These are phyloP conservation scores for Globisporangium splendens DNA, from an alignment of 352 stramenopile species.

Conservation along the genomic window DNA sequence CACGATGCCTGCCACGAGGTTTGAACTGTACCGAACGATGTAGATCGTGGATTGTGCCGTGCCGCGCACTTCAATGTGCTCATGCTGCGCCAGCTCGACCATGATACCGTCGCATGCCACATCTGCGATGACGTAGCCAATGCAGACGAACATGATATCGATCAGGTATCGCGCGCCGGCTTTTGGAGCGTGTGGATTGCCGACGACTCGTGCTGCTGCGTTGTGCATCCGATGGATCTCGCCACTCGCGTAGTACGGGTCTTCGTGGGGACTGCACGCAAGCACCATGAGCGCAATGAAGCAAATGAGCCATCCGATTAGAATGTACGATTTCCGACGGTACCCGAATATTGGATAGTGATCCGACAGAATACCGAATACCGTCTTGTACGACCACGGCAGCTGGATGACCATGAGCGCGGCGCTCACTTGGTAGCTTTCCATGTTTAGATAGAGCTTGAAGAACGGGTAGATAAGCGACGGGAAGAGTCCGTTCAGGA, in stretches of 20 bases:
- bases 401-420: slow-evolving; percentile 54
- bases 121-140: slow-evolving; percentile 67
- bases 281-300: slow-evolving; percentile 47
- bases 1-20: slow-evolving; percentile 36
- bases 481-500: slow-evolving; percentile 61
- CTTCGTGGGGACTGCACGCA: slow-evolving; percentile 41
- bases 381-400: slow-evolving; percentile 76
- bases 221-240: slow-evolving; percentile 61
- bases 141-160: slow-evolving; percentile 50
- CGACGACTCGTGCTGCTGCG: slow-evolving; percentile 30
- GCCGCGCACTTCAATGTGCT: slow-evolving; percentile 59
- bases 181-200: slow-evolving; percentile 41
- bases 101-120: slow-evolving; percentile 66
- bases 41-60: slow-evolving; percentile 64
- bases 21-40: slow-evolving; percentile 54
- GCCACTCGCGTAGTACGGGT: slow-evolving; percentile 46
- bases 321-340: slow-evolving; percentile 68
- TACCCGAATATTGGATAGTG: slow-evolving; percentile 60
- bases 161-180: slow-evolving; percentile 52
- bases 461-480: slow-evolving; percentile 72
- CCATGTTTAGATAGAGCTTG: slow-evolving; percentile 78
- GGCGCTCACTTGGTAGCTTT: slow-evolving; percentile 57
- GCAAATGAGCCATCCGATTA: slow-evolving; percentile 61
- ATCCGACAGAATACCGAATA: slow-evolving; percentile 69
- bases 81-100: slow-evolving; percentile 66